These are phyloP conservation scores for Suillus subluteus DNA, from an alignment of 768 basidiomycete genomes.

Conservation along the genomic window DNA sequence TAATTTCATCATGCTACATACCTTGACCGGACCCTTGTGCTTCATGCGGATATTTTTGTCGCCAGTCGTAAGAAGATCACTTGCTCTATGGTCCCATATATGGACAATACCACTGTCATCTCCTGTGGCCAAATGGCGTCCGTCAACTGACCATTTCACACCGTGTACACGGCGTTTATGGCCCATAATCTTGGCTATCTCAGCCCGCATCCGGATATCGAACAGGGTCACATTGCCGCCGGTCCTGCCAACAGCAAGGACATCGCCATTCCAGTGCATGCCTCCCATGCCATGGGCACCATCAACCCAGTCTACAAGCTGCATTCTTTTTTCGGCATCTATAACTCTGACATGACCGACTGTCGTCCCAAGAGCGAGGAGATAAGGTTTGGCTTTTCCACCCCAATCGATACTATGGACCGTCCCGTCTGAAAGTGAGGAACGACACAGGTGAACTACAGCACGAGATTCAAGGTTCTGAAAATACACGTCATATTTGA, in stretches of 20 bases:
- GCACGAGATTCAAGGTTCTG: slow-evolving; percentile 60
- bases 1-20: slow-evolving; percentile 17
- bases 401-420: slow-evolving; percentile 59
- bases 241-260: slow-evolving; percentile 43
- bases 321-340: slow-evolving; percentile 44
- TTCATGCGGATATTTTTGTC: slow-evolving; percentile 44
- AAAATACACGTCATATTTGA: slow-evolving; percentile 60
- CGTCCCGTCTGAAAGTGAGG: slow-evolving; percentile 37
- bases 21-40: slow-evolving; percentile 49
- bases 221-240: slow-evolving; percentile 42
- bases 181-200: slow-evolving; percentile 32
- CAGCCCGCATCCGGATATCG: slow-evolving; percentile 38
- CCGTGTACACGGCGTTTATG: slow-evolving; percentile 41
- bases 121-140: slow-evolving; percentile 43
- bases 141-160: slow-evolving; percentile 46
- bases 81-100: slow-evolving; percentile 47
- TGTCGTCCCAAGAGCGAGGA: slow-evolving; percentile 57
- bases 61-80: slow-evolving; percentile 32
- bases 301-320: slow-evolving; percentile 38
- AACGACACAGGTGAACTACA: slow-evolving; percentile 54
- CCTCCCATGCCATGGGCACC: slow-evolving; percentile 40
- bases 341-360: slow-evolving; percentile 56
- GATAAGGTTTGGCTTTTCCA: slow-evolving; percentile 39
- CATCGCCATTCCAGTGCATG: slow-evolving; percentile 42
- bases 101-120: slow-evolving; percentile 46